phyloP scores from a whole-genome alignment of 2,329 filamentous ascomycete species.

The Hymenoscyphus albidus region DNA sequence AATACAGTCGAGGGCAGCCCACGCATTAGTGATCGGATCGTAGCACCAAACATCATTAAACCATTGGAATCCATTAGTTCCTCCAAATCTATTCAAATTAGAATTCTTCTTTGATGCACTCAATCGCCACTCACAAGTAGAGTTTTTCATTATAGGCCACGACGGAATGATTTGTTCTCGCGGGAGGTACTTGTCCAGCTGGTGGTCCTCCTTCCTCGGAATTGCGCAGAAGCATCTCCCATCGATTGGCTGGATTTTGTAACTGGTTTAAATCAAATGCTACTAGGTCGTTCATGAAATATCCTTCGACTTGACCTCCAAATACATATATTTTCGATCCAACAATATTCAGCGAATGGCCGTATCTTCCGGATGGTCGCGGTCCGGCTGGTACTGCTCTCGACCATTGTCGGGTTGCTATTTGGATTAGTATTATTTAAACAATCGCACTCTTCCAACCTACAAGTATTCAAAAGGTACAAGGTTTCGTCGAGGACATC shows the following conservation, averaged over 20 bases:
- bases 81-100: slow-evolving; percentile 69
- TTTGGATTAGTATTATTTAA: slow-evolving; percentile 20
- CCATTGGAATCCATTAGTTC: slow-evolving; percentile 93
- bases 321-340: slow-evolving; percentile 98
- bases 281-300: slow-evolving; percentile 95
- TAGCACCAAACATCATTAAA: slow-evolving; percentile 99
- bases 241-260: slow-evolving; percentile 84
- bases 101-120: background rate
- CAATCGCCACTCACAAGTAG: slow-evolving; percentile 67
- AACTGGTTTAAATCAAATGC: slow-evolving; percentile 95
- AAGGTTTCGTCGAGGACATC: slow-evolving; percentile 92
- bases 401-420: slow-evolving; percentile 97
- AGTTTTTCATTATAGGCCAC: slow-evolving; percentile 90
- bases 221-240: slow-evolving; percentile 86
- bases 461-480: slow-evolving; percentile 96
- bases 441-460: slow-evolving; percentile 39
- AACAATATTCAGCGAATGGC: slow-evolving; percentile 92
- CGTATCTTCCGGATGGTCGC: slow-evolving; percentile 85
- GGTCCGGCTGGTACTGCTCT: slow-evolving; percentile 83
- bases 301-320: slow-evolving; percentile 93
- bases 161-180: slow-evolving; percentile 90
- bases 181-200: slow-evolving; percentile 70
- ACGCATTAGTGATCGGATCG: slow-evolving; percentile 76
- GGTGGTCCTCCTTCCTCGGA: slow-evolving; percentile 58
- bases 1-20: slow-evolving; percentile 90